These are phyloP conservation scores for Botrytis deweyae DNA, from an alignment of 2,329 filamentous ascomycete genomes.

Conservation along the genomic window DNA sequence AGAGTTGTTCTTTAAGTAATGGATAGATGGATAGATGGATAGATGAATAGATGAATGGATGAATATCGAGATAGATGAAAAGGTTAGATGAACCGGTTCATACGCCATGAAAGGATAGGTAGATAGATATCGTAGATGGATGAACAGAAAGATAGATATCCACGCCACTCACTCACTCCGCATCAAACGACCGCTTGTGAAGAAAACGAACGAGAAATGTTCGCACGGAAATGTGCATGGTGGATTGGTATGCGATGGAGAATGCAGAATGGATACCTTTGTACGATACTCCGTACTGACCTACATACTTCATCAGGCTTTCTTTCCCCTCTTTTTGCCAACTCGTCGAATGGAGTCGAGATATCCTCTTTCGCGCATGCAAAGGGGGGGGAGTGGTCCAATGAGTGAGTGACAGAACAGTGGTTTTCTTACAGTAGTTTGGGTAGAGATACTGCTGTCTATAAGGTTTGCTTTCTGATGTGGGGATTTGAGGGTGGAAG, in stretches of 20 bases:
- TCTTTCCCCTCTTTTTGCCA: conserved; percentile 8
- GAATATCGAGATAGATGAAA: not conserved
- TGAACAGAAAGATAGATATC: not conserved
- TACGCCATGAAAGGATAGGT: too few species aligned
- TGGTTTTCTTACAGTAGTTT: conserved; percentile 10
- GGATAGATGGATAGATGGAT: not conserved
- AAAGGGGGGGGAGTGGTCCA: not conserved
- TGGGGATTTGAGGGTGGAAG: not conserved
- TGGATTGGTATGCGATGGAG: not conserved
- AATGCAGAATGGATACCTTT: not conserved
- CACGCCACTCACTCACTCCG: not conserved
- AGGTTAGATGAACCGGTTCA: not conserved
- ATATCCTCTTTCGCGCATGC: conserved; percentile 12
- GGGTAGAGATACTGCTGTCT: conserved; percentile 1
- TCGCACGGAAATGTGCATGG: not conserved
- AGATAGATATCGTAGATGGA: not conserved
- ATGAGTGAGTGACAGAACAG: conserved; percentile 9
- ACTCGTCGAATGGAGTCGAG: conserved; percentile 4
- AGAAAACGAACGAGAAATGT: not conserved
- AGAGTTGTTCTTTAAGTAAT: not conserved
- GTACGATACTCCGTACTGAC: too few species aligned
- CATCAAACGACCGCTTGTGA: too few species aligned
- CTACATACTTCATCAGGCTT: not conserved
- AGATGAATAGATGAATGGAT: not conserved
- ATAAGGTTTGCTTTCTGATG: not conserved